These are phyloP conservation scores for Solanum rostratum DNA, from an alignment of 257 asterid species.

Conservation along the genomic window DNA sequence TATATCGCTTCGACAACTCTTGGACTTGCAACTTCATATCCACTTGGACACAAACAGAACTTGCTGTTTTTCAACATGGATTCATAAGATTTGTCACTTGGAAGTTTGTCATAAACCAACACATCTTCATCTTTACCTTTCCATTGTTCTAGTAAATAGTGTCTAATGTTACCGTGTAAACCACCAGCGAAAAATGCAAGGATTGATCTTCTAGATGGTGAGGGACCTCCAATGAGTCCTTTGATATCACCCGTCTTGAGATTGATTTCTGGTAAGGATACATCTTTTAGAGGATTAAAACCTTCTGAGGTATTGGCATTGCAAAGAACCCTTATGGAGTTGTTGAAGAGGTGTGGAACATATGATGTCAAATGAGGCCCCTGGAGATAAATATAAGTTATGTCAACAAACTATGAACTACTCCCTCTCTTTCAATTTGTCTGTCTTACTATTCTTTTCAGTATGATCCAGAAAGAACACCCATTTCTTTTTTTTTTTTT, in stretches of 20 bases:
- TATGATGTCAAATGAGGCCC: conserved; percentile 53
- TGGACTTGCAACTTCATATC: conserved; percentile 46
- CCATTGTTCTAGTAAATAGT: conserved; percentile 49
- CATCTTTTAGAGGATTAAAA: conserved; percentile 65
- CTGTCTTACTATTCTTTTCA: not conserved
- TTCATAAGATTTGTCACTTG: conserved; percentile 11
- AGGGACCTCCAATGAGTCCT: conserved; percentile 63
- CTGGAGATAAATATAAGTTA: too few species aligned
- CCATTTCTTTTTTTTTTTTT: too few species aligned
- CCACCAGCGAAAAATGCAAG: conserved; percentile 80
- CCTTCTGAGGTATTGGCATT: conserved; percentile 87
- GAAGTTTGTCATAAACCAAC: conserved; percentile 19
- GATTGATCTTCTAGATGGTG: conserved; percentile 47
- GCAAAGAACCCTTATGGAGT: conserved; percentile 67
- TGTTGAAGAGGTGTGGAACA: conserved; percentile 51
- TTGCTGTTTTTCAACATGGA: conserved; percentile 20
- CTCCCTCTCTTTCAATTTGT: not conserved
- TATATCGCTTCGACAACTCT: conserved; percentile 36
- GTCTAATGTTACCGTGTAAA: conserved; percentile 59
- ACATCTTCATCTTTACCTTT: conserved; percentile 37
- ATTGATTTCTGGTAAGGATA: conserved; percentile 57
- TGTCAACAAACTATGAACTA: not conserved
- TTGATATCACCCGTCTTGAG: conserved; percentile 52
- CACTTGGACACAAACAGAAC: conserved; percentile 37
- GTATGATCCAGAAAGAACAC: not conserved